phyloP scores from a whole-genome alignment of 352 stramenopile species.

The Thalassiosira livingstoniorum region DNA sequence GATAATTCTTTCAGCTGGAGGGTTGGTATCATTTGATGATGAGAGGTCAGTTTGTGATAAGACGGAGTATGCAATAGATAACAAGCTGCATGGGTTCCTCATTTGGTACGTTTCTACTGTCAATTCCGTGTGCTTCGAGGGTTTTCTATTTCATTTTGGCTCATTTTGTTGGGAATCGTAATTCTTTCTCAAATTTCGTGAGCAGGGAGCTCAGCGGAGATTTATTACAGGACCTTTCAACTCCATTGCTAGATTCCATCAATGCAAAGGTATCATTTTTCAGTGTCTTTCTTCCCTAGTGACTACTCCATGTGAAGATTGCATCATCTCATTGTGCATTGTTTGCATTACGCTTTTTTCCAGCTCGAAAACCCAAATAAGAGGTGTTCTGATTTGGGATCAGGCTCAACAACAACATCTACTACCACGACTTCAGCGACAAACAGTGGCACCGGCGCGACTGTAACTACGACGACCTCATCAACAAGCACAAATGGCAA shows the following conservation, averaged over 20 bases:
- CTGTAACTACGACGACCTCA: constrained; percentile 9
- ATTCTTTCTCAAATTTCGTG: neutral
- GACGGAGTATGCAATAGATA: constrained; percentile 34
- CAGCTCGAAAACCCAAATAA: neutral
- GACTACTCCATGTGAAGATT: no score
- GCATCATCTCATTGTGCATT: neutral
- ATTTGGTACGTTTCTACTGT: constrained; percentile 30
- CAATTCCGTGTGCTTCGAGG: no score
- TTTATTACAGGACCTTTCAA: constrained; percentile 24
- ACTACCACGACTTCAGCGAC: constrained; percentile 4
- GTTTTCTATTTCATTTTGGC: no score
- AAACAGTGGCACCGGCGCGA: neutral
- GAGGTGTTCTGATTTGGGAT: neutral
- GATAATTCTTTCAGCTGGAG: neutral
- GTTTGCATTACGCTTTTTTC: neutral
- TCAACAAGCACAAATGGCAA: neutral
- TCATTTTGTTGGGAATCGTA: no score
- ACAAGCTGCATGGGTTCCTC: constrained; percentile 26
- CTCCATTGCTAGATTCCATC: constrained; percentile 26
- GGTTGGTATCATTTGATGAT: constrained; percentile 32
- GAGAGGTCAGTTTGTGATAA: constrained; percentile 37
- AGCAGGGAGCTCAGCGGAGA: constrained; percentile 18
- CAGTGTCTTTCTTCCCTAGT: no score
- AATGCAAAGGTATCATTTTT: constrained; percentile 17
- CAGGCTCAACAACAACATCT: constrained; percentile 10